phyloP scores from a whole-genome alignment of 2,329 filamentous ascomycete species.

The Alternaria angustiovoidea region DNA sequence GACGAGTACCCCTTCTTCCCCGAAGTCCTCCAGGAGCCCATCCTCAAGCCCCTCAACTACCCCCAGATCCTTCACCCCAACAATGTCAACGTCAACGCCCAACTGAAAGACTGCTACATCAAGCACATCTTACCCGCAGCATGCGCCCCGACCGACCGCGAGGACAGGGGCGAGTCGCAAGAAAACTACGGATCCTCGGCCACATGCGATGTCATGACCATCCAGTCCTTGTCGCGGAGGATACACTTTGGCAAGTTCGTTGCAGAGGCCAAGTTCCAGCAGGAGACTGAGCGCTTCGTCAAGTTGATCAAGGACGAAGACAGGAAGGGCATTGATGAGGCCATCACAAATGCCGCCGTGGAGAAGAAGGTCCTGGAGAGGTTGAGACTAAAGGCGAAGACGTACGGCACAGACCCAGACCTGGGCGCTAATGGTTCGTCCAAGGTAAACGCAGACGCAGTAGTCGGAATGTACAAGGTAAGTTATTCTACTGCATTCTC shows the following conservation, averaged over 20 bases:
- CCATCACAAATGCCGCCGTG: conserved; percentile 88
- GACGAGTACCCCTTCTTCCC: conserved; percentile 99
- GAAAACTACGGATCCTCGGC: conserved; percentile 97
- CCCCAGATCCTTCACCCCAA: conserved; percentile 88
- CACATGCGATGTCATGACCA: conserved; percentile 86
- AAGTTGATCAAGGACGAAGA: conserved; percentile 82
- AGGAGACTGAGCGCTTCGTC: conserved; percentile 82
- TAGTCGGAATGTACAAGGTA: conserved; percentile 53
- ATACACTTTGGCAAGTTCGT: conserved; percentile 99
- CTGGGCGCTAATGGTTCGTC: conserved; percentile 63
- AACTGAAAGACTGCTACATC: conserved; percentile 87
- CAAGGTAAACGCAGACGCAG: conserved; percentile 91
- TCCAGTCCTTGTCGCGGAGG: conserved; percentile 87
- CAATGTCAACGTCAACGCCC: conserved; percentile 86
- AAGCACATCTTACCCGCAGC: conserved; percentile 82
- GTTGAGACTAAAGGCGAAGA: conserved; percentile 85
- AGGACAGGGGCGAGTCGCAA: conserved; percentile 81
- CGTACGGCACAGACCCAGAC: conserved; percentile 90
- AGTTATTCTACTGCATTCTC: neutral
- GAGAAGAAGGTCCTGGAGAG: conserved; percentile 92
- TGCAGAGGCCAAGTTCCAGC: conserved; percentile 91
- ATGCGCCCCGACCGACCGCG: conserved; percentile 78
- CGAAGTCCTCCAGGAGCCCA: conserved; percentile 76
- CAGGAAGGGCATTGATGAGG: conserved; percentile 80
- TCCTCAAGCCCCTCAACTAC: conserved; percentile 88